Evolutionary conservation across 768 basidiomycete species (phyloP), one percentile per base, ranked within the genome.

Genomic region (Tulasnella calospora): DNA sequence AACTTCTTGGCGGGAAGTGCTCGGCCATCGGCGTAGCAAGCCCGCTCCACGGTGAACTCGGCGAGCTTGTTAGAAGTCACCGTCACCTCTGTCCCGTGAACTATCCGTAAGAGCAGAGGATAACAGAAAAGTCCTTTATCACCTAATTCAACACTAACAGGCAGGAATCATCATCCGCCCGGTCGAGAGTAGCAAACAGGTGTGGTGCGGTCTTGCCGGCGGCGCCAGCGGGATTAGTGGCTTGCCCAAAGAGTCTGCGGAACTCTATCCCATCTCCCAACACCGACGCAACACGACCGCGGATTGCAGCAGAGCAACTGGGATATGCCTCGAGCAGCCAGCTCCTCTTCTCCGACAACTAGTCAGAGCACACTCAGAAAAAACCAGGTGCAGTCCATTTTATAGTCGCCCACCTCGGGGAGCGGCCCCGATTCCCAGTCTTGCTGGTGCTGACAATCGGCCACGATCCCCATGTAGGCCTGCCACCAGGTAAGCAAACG

Each of bases 401-500:
- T 27, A 27, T 30, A 73, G 30, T 41, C 35, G 21, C 71, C 15
- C 27, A 6, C 13, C 40, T 73, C 40, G 71, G 71, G 71, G 23
- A 38, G 2, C 40, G 46, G 40, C 23, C 61, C 61, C 61, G 61
- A 35, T 30, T 27, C 33, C 61, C 61, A 30, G 27, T 12, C 61
- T n/a, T 67, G 10, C 44, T 44, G 61, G 61, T 67, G 61, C 61
- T 67, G 61, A 67, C 51, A 12, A 17, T 33, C 61, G 61, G 27
- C 33, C 61, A 35, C 33, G 23, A 15, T 33, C 17, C 61, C 30
- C 61, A 13, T 27, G 15, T 33, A 78, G 77, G 77, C 77, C 41
- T 78, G 77, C 71, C 77, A 78, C 41, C 77, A 78, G 77, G 77
- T 78, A 21, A 70, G 71, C 33, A 71, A 75, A 36, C 13, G 57